Base-by-base conservation (phyloP, 108 stramenopile species). In the Chaetoceros muelleri region DNA sequence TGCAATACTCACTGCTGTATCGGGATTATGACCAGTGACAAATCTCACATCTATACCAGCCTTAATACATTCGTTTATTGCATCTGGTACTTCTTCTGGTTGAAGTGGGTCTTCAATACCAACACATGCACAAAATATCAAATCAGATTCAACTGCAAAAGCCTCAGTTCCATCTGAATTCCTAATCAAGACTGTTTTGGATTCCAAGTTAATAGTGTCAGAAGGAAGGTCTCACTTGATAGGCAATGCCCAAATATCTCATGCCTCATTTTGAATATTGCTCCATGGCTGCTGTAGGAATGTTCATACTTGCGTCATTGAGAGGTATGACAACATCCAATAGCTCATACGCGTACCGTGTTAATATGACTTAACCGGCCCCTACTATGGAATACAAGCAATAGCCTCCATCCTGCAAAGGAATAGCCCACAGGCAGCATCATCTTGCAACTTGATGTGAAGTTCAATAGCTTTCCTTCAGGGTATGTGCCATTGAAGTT, bases 31-130 rank as follows among this genome's bases (percentile, higher is more conserved):
- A 20, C 98, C 98, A 0, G 98, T 99, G 40, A 95, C 94, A 77
- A 99, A 84, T 23, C 98, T 89, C n/a, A 99, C 98, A 66, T 94
- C 91, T 71, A 95, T 92, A 28, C 94, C 94, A 2, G 90, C 90
- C 25, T 60, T 44, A 58, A 89, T 85, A 71, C 90, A 93, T 31
- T 71, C 81, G 52, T 70, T 68, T 62, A 97, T 90, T 16, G 98
- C 95, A 30, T 65, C 78, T 40, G 79, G 87, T 26, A 99, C 98
- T n/a, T n/a, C n/a, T 51, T 96, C 96, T 2, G 66, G 57, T 28
- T 96, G 81, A 47, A 99, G 69, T 1, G 98, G 98, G 70, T 99
- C 98, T 62, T 95, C 94, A 65, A 99, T 99, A 31, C 96, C 98
- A 21, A 96, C 94, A 56, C 97, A 52, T 8, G 73, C 83, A 30